phyloP scores from a whole-genome alignment of 2,329 filamentous ascomycete genomes.

The Aspergillus quadrilineatus region DNA sequence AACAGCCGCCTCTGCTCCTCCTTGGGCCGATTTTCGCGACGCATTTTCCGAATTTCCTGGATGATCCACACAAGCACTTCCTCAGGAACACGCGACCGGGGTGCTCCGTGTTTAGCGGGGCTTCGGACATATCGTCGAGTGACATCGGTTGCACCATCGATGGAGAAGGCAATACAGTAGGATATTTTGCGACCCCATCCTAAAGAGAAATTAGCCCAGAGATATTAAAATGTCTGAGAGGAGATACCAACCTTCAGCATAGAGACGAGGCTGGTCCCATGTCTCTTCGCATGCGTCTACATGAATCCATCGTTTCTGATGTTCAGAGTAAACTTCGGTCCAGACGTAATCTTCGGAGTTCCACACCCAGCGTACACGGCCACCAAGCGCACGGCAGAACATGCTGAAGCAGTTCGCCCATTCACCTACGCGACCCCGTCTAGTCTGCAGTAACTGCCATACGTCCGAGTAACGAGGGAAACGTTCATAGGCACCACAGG shows the following conservation, averaged over 20 bases:
- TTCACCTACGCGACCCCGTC: conserved; percentile 83
- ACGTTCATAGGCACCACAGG: conserved; percentile 77
- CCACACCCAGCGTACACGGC: conserved; percentile 95
- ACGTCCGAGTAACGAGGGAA: conserved; percentile 96
- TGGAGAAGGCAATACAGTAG: conserved; percentile 95
- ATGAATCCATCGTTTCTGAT: conserved; percentile 92
- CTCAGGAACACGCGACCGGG: conserved; percentile 78
- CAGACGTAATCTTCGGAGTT: conserved; percentile 96
- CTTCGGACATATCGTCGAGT: conserved; percentile 63
- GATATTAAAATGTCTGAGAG: background rate
- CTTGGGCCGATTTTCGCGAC: conserved; percentile 81
- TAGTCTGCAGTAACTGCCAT: conserved; percentile 84
- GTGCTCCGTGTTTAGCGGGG: conserved; percentile 59
- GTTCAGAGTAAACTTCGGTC: conserved; percentile 95
- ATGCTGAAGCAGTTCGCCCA: conserved; percentile 99
- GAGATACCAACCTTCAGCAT: conserved; percentile 68
- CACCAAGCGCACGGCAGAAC: conserved; percentile 90
- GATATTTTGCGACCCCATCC: conserved; percentile 95
- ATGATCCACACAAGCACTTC: conserved; percentile 88
- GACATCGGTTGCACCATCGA: conserved; percentile 72
- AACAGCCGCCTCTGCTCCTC: conserved; percentile 57
- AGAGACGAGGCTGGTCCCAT: conserved; percentile 91
- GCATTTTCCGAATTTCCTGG: conserved; percentile 82
- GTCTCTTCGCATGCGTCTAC: conserved; percentile 92
- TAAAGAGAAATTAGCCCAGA: conserved; percentile 30